Conservation (phyloP, 768 basidiomycete species). For the Mrakia frigida region DNA sequence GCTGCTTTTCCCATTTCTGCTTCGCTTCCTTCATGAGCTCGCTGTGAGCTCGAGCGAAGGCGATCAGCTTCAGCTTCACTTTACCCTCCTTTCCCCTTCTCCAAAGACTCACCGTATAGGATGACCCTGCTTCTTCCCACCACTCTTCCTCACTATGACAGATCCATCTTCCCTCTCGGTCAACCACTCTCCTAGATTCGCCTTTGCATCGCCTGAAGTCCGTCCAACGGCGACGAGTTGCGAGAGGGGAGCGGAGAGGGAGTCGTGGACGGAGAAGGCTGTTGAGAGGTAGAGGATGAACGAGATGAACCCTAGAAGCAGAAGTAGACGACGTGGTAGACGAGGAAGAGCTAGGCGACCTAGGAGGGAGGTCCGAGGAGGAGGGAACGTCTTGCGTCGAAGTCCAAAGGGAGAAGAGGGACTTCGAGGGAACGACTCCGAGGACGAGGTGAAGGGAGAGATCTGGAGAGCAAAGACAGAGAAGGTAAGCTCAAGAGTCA, state of each 20-base stretch:
- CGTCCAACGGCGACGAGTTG: background rate
- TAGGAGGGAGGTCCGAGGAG: background rate
- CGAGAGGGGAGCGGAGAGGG: background rate
- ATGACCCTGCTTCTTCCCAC: conserved; percentile 9
- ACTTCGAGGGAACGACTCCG: background rate
- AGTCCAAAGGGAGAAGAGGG: background rate
- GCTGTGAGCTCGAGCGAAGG: background rate
- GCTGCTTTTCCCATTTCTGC: background rate
- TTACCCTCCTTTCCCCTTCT: background rate
- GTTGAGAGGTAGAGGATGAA: background rate
- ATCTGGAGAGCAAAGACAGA: background rate
- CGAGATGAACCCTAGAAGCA: background rate
- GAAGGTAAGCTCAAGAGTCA: conserved; percentile 23
- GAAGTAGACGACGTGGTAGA: background rate
- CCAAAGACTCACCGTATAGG: background rate
- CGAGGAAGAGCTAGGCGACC: background rate
- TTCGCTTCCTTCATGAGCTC: background rate
- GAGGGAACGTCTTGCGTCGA: background rate
- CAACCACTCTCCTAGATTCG: background rate
- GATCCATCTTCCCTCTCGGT: background rate
- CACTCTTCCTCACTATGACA: background rate
- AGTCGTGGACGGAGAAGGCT: background rate
- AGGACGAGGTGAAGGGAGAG: conserved; percentile 1
- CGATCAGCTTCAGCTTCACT: background rate
- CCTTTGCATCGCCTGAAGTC: background rate